Conservation (phyloP, 2,329 filamentous ascomycete species). For the Paramyrothecium sp. region DNA sequence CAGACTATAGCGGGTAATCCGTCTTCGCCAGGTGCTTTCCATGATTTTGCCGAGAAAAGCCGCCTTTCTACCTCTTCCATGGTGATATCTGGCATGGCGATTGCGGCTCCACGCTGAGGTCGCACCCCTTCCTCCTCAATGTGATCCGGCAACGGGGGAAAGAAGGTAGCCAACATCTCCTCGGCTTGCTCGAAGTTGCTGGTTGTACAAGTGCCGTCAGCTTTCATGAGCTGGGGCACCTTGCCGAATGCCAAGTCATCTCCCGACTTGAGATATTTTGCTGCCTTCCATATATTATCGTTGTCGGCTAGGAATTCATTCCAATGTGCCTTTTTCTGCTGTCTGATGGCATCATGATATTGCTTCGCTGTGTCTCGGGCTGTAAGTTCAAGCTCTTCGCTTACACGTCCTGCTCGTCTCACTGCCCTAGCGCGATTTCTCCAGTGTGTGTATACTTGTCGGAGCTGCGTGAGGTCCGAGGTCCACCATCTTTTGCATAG, state of each 20-base stretch:
- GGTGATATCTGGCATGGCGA: too few relatives aligned
- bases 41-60: too few relatives aligned
- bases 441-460: constrained; percentile 22
- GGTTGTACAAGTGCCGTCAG: constrained; percentile 13
- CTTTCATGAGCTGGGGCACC: constrained; percentile 15
- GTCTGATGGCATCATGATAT: constrained; percentile 21
- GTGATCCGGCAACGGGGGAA: too few relatives aligned
- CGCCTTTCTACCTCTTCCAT: too few relatives aligned
- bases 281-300: constrained; percentile 25
- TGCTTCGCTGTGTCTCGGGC: constrained; percentile 18
- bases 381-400: constrained; percentile 13
- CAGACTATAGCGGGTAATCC: constrained; percentile 5
- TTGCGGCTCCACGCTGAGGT: too few relatives aligned
- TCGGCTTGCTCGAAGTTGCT: constrained; percentile 11
- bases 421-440: constrained; percentile 20
- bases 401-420: constrained; percentile 9
- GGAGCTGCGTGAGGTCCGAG: constrained; percentile 23
- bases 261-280: constrained; percentile 21
- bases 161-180: constrained; percentile 16
- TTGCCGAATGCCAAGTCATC: constrained; percentile 18
- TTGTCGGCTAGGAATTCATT: constrained; percentile 22
- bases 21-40: constrained; percentile 12
- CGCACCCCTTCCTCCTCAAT: too few relatives aligned
- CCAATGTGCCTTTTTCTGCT: constrained; percentile 17
- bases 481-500: constrained; percentile 29